Evolutionary conservation across 176 grass and related monocot species (phyloP), one percentile per base, ranked within the genome.

Genomic region (Carex myosuroides): DNA sequence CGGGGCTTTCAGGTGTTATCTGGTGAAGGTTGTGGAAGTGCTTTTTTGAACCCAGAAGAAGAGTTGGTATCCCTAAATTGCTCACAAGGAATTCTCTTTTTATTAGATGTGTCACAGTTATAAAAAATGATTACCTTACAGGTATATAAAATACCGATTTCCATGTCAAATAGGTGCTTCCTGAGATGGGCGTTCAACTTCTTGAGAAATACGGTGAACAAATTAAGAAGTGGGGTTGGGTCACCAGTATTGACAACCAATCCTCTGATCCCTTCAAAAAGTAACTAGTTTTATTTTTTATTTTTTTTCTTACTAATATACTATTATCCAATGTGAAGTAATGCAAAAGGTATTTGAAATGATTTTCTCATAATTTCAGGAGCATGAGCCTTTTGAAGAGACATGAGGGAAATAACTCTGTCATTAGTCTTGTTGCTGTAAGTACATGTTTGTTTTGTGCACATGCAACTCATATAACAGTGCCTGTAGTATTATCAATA

Each of bases 191-290:
- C 22, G 91, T 93, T 90, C 95, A 98, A 87, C 73, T 98, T 76
- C 84, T 94, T 78, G 88, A 93, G 64, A 98, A 98, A 87, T 94
- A 98, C 80, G 55, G 30, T 32, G 88, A 90, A 35, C 93, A 94
- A 85, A 98, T 94, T 79, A 85, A 91, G 35, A 93, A 90, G 87
- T 98, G 92, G 95, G 95, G 95, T 18, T 98, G 95, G 92, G 87
- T 93, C 75, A 88, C 89, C 79, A 93, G 83, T 74, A 89, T 52
- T 84, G 24, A 62, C 41, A 91, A n/a, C 76, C 79, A 73, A 84
- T 90, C 89, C 7, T 91, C 88, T 61, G 82, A 90, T 65, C 87
- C 88, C 82, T 94, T 94, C 79, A 90, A 78, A 89, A 94, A 90
- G 92, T 98, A 94, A 48, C 26, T 46, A 33, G 21, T 44, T 29